Evolutionary conservation across 2,329 filamentous ascomycete genomes (phyloP).

Genomic region (Paraphaeosphaeria minitans): DNA sequence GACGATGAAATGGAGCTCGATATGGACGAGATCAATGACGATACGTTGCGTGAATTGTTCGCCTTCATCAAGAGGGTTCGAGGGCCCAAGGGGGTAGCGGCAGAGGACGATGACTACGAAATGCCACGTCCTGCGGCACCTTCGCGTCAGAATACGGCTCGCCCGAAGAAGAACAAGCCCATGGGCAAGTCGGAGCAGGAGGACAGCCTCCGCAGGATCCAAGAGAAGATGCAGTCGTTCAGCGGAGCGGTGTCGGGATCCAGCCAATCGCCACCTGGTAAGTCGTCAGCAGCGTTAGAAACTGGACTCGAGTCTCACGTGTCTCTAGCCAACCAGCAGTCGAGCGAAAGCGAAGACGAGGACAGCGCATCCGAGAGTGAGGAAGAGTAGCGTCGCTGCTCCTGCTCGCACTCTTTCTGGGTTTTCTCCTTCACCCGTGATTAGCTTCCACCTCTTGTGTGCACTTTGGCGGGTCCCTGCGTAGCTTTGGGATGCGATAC

Average conservation of each 20-base stretch:
- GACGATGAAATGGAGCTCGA: slow-evolving; percentile 69
- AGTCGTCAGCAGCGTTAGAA: slow-evolving; percentile 23
- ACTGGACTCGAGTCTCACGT: slow-evolving; percentile 5
- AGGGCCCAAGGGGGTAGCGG: slow-evolving; percentile 43
- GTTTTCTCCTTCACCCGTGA: slow-evolving; percentile 6
- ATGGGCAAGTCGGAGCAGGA: slow-evolving; percentile 77
- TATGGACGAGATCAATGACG: slow-evolving; percentile 62
- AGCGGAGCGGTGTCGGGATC: slow-evolving; percentile 48
- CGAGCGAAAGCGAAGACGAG: slow-evolving; percentile 59
- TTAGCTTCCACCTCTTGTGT: slow-evolving; percentile 4
- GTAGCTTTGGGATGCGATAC: neutral
- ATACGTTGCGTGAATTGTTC: slow-evolving; percentile 61
- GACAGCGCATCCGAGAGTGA: slow-evolving; percentile 59
- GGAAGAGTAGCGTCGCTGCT: slow-evolving; percentile 44
- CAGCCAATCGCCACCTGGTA: slow-evolving; percentile 52
- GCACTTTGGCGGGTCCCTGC: neutral
- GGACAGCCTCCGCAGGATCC: slow-evolving; percentile 67
- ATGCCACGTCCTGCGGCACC: slow-evolving; percentile 45
- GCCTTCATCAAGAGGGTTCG: slow-evolving; percentile 56
- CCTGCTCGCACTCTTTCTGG: neutral
- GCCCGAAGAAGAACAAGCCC: slow-evolving; percentile 75
- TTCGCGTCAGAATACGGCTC: slow-evolving; percentile 49
- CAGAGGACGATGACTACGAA: slow-evolving; percentile 56
- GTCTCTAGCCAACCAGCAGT: slow-evolving; percentile 45
- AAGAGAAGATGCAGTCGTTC: slow-evolving; percentile 59